Percentiles rank a stretch among this genome's conserved stretches.
These are phyloP conservation scores for Ophiobolus disseminans DNA, from an alignment of 2,329 filamentous ascomycete genomes.

Conservation along the genomic window DNA sequence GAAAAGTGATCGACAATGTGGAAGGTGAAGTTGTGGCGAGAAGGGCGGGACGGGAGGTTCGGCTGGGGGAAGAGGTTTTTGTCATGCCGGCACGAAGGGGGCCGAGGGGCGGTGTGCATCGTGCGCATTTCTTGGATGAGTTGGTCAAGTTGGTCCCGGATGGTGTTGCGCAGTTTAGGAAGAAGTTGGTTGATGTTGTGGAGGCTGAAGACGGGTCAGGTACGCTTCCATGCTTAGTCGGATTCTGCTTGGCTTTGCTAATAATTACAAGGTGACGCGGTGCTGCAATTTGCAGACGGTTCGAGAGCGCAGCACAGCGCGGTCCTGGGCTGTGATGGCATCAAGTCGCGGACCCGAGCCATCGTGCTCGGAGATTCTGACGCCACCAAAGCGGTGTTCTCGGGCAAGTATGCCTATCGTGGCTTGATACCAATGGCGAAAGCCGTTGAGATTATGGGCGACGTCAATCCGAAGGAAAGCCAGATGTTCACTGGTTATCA, in stretches of 20 bases:
- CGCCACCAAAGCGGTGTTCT: slow-evolving; percentile 57
- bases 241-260: background rate
- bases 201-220: slow-evolving; percentile 30
- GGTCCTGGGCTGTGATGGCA: slow-evolving; percentile 69
- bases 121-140: slow-evolving; percentile 59
- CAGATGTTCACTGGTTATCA: slow-evolving; percentile 65
- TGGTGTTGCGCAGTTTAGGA: slow-evolving; percentile 51
- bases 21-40: slow-evolving; percentile 13
- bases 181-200: slow-evolving; percentile 40
- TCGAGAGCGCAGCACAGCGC: slow-evolving; percentile 52
- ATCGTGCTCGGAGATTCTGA: slow-evolving; percentile 58
- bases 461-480: slow-evolving; percentile 55
- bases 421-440: slow-evolving; percentile 66
- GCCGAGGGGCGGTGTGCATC: slow-evolving; percentile 51
- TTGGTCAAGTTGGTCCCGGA: slow-evolving; percentile 57
- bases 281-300: slow-evolving; percentile 55
- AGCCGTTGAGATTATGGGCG: slow-evolving; percentile 58
- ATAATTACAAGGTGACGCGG: slow-evolving; percentile 22
- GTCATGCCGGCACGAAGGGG: slow-evolving; percentile 32
- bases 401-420: slow-evolving; percentile 67
- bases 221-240: background rate
- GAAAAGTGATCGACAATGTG: slow-evolving; percentile 17
- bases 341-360: slow-evolving; percentile 63
- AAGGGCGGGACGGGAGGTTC: slow-evolving; percentile 9
- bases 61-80: slow-evolving; percentile 28